Base-by-base conservation (phyloP, 1,284 basidiomycete genomes). In the Ustilago cynodontis region DNA sequence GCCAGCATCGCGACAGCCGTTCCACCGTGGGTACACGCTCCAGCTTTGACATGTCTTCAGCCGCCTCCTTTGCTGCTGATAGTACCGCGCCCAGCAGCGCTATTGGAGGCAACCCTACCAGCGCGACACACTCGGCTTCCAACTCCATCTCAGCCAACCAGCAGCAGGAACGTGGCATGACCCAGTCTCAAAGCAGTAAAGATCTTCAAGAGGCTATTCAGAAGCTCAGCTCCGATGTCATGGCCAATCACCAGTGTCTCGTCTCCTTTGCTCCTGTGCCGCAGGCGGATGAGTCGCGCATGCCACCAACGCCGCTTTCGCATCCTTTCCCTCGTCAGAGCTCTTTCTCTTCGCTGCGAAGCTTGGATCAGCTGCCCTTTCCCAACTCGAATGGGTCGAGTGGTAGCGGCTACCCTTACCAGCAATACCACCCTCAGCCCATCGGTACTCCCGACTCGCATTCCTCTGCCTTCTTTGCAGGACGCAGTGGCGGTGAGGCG, bases 171-270 rank as follows among this genome's bases (percentile, higher is more conserved):
- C 71, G 74, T 6, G 68, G 66, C 47, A 65, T 70, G 60, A 31
- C 62, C 16, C 67, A 72, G n/a, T 71, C 78, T 11, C 71, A 76
- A 47, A 78, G 78, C 63, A 63, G 56, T 57, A 74, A 71, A n/a
- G 81, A 83, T 41, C 65, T 82, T 5, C 65, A 59, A 29, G 75
- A 82, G 22, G 65, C 80, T 1, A 79, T 82, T 20, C 72, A 76
- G 45, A 70, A 70, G 43, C 79, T 85, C 45, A 77, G 74, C 55
- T 58, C 63, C 24, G 78, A 83, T 37, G 77, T 78, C 51, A 85
- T 85, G 83, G 63, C 65, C 41, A 71, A 62, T 8, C 81, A 84
- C 51, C 81, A 82, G n/a, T 83, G 81, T 50, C 66, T 82, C 3
- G 78, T 85, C 22, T 67, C 73, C 13, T 80, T 79, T 52, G 70